A percentile compares a stretch with the other conserved stretches of the same genome.
phyloP scores from a whole-genome alignment of 1,284 basidiomycete genomes.

The Ganoderma lucidum region DNA sequence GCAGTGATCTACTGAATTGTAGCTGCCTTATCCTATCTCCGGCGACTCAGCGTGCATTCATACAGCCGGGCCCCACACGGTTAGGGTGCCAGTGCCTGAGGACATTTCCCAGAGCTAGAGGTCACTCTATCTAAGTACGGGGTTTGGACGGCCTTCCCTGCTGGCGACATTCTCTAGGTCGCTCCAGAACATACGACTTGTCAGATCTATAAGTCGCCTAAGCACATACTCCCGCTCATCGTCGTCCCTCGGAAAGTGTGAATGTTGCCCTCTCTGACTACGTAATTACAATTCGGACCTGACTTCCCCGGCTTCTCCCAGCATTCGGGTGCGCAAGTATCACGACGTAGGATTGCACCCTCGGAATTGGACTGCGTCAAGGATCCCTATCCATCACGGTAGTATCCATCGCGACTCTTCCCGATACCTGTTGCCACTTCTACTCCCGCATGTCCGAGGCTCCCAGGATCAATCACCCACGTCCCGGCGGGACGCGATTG shows the following conservation, averaged over 20 bases:
- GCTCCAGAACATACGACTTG: background rate
- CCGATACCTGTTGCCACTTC: background rate
- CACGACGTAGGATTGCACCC: background rate
- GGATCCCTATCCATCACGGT: background rate
- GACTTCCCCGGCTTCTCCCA: background rate
- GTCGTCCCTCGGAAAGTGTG: background rate
- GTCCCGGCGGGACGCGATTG: background rate
- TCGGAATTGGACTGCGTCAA: background rate
- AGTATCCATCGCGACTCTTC: background rate
- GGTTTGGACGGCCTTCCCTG: background rate
- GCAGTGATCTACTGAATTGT: background rate
- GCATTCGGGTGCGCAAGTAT: background rate
- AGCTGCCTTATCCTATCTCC: background rate
- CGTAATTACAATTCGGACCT: background rate
- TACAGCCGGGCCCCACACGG: background rate
- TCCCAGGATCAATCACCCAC: slow-evolving; percentile 7
- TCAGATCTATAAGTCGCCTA: background rate
- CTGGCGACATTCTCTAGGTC: background rate
- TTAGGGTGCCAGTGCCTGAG: background rate
- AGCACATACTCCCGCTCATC: background rate
- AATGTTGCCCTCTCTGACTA: background rate
- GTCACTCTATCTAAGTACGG: background rate
- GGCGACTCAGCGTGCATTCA: background rate
- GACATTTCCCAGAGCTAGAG: background rate
- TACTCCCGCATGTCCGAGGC: background rate